Evolutionary conservation across 2,329 filamentous ascomycete species (phyloP).

Genomic region (Fusarium clavum): DNA sequence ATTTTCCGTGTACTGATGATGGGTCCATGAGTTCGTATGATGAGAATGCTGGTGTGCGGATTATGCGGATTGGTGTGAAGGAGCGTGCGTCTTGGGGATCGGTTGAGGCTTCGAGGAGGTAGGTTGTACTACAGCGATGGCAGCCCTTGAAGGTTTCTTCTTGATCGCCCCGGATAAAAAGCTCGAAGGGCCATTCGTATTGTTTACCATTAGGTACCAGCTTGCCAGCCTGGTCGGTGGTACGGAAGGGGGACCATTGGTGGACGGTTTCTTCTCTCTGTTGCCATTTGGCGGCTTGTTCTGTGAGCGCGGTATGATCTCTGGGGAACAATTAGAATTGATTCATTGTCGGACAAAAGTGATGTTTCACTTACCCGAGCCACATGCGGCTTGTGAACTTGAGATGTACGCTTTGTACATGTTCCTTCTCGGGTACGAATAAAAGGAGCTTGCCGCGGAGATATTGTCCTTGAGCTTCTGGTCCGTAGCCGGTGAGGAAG

Average conservation of each 20-base stretch:
- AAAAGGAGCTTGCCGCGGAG: not conserved
- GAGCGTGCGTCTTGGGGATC: not conserved
- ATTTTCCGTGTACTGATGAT: not conserved
- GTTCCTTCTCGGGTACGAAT: not conserved
- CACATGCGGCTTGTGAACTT: constrained; percentile 17
- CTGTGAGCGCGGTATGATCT: not conserved
- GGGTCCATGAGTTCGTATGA: constrained; percentile 25
- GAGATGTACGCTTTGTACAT: not conserved
- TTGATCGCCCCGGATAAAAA: not conserved
- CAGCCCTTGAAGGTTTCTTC: constrained; percentile 12
- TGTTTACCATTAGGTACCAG: not conserved
- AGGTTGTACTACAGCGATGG: not conserved
- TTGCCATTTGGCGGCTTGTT: constrained; percentile 5
- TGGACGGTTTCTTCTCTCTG: not conserved
- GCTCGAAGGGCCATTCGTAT: not conserved
- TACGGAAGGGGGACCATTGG: not conserved
- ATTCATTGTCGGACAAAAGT: no score
- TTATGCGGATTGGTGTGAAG: not conserved
- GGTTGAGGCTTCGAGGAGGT: not conserved
- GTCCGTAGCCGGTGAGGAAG: not conserved
- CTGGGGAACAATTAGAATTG: not conserved
- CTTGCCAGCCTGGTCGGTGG: accelerated
- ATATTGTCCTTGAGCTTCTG: constrained; percentile 10
- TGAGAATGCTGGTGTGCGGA: not conserved
- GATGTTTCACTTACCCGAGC: constrained; percentile 2